Conservation (phyloP, 345 rosid species). For the Sonneratia caseolaris region DNA sequence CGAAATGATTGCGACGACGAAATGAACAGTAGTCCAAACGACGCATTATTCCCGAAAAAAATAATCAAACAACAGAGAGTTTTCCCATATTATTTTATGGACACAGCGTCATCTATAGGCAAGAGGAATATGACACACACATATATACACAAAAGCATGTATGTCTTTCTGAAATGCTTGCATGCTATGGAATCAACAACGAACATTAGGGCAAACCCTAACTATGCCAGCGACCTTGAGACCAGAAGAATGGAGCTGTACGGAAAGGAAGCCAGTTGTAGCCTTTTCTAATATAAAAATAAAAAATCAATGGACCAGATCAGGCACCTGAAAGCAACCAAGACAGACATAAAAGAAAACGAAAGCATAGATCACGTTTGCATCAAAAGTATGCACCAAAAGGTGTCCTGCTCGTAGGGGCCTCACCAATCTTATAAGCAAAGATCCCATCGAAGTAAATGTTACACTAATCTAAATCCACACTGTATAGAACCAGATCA, state of each 20-base stretch:
- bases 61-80: background rate
- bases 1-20: background rate
- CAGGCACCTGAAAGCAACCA: background rate
- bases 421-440: too few relatives aligned
- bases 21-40: background rate
- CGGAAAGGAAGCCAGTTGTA: background rate
- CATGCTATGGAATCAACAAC: background rate
- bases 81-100: background rate
- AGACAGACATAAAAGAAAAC: background rate
- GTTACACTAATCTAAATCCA: too few relatives aligned
- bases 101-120: background rate
- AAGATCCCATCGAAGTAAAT: too few relatives aligned
- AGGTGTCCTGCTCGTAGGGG: too few relatives aligned
- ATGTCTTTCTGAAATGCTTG: background rate
- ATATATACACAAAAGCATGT: too few relatives aligned
- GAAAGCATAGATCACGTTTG: background rate
- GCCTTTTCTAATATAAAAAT: background rate
- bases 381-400: too few relatives aligned
- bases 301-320: background rate
- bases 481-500: too few relatives aligned
- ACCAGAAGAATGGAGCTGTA: too few relatives aligned
- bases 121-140: too few relatives aligned
- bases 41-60: background rate
- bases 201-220: background rate
- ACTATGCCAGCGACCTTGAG: too few relatives aligned